Base-by-base conservation (phyloP, 805 yeast species). In the Starmerella khaoyaiensis region DNA sequence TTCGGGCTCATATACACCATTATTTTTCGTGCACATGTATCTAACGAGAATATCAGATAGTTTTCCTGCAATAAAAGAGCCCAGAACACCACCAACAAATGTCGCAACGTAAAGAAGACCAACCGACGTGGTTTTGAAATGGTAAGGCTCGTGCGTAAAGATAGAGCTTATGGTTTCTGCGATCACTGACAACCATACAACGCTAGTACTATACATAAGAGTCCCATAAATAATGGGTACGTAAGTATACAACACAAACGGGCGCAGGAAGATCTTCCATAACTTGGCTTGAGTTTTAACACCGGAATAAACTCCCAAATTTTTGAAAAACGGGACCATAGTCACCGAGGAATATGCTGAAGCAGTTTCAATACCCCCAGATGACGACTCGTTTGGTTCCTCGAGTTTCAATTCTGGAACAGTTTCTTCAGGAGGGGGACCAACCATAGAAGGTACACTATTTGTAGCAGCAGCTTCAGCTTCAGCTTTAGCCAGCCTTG, bases 1-100 rank as follows among this genome's bases (percentile, higher is more conserved):
- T 52, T 74, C 79, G 3, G 79, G 79, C 55, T 74, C 79, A 53
- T 73, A 74, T 5, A 68, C 52, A 2, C 79, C 79, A 17, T 60
- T 49, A 43, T 74, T 74, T 29, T 53, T 55, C n/a, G 51, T 43
- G 8, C 69, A 65, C 46, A 74, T 41, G 17, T 28, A 45, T 17
- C 76, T 53, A 8, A 66, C 69, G n/a, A 72, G 28, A 16, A 60
- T 36, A 49, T 74, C 79, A 6, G 72, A 64, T 4, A 63, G 33
- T 18, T 63, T 53, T 4, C 79, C 79, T 4, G 74, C 72, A 4
- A 63, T 52, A 10, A 69, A 56, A 3, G 77, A 71, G 0, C 79
- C 79, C 3, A 72, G 39, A 17, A 68, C 61, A 12, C 78, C 74
- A 0, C 79, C 78, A 8, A 69, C 44, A 44, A 72, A 73, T 1